A percentile compares a stretch with the other conserved stretches of the same genome.
These are phyloP conservation scores for Mycena capillaripes DNA, from an alignment of 768 basidiomycete genomes.

Conservation along the genomic window DNA sequence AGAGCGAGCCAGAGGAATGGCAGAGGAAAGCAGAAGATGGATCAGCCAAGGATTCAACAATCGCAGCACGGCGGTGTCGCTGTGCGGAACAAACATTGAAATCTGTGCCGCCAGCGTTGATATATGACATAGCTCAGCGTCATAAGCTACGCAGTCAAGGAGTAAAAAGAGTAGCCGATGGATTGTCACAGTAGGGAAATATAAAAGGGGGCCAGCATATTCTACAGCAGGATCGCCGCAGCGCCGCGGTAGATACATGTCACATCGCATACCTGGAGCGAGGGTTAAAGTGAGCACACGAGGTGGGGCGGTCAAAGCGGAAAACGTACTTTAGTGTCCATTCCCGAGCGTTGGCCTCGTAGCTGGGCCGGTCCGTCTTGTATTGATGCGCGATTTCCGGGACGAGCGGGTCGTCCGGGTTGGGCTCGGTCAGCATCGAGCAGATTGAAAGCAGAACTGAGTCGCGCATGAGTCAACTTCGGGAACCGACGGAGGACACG, in stretches of 20 bases:
- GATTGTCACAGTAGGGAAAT: slow-evolving; percentile 23
- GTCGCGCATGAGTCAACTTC: slow-evolving; percentile 26
- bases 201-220: slow-evolving; percentile 27
- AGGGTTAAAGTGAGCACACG: slow-evolving; percentile 31
- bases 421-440: slow-evolving; percentile 99
- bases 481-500: background rate
- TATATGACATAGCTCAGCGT: background rate
- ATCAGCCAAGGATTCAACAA: too few relatives aligned
- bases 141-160: too few relatives aligned
- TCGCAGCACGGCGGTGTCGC: background rate
- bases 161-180: background rate
- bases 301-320: background rate
- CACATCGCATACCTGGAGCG: slow-evolving; percentile 56
- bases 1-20: background rate
- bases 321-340: slow-evolving; percentile 97
- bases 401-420: slow-evolving; percentile 98
- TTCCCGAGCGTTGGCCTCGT: slow-evolving; percentile 98
- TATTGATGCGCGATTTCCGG: slow-evolving; percentile 99
- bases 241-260: slow-evolving; percentile 10
- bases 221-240: slow-evolving; percentile 22
- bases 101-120: background rate
- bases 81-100: background rate
- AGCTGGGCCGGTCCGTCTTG: slow-evolving; percentile 98
- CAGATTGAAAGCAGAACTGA: slow-evolving; percentile 96
- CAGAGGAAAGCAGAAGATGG: background rate